These are phyloP conservation scores for Pseudoneurospora amorphoporcata DNA, from an alignment of 495 filamentous ascomycete genomes.

Conservation along the genomic window DNA sequence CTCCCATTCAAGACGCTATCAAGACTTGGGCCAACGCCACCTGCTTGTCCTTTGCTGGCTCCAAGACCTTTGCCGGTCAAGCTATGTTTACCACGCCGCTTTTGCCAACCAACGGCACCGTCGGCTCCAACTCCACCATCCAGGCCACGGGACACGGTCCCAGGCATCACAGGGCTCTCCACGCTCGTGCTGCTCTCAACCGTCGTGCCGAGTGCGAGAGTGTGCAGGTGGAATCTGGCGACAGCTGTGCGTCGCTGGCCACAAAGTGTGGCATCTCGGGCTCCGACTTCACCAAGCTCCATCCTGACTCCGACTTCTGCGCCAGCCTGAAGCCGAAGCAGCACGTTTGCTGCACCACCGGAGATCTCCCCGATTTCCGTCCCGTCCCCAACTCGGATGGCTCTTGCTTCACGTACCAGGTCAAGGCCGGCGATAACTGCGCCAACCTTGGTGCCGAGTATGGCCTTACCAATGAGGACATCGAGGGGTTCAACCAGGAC, in stretches of 20 bases:
- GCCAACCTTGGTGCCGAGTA: constrained; percentile 15
- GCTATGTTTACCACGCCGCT: constrained; percentile 11
- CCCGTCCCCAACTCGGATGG: constrained; percentile 35
- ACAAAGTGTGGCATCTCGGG: constrained; percentile 29
- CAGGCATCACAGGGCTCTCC: not conserved
- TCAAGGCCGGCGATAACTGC: constrained; percentile 27
- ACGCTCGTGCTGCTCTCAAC: not conserved
- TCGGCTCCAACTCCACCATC: not conserved
- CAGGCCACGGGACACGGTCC: not conserved
- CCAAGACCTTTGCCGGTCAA: constrained; percentile 9
- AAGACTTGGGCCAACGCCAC: constrained; percentile 23
- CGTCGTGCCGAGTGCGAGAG: constrained; percentile 6
- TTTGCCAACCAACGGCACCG: not conserved
- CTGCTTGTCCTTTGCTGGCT: constrained; percentile 19
- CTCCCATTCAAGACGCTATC: constrained; percentile 22
- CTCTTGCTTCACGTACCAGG: constrained; percentile 27
- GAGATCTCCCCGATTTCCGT: constrained; percentile 23
- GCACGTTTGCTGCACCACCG: constrained; percentile 39
- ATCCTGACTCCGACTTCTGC: constrained; percentile 26
- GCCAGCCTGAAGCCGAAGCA: constrained; percentile 23
- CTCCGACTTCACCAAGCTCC: constrained; percentile 30
- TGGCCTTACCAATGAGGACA: constrained; percentile 22
- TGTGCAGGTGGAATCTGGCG: constrained; percentile 20
- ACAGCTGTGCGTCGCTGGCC: constrained; percentile 32
- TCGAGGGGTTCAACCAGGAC: constrained; percentile 32